Evolutionary conservation across 164 flowering plant genomes (phyloP).

Genomic region (Dillenia turbinata): DNA sequence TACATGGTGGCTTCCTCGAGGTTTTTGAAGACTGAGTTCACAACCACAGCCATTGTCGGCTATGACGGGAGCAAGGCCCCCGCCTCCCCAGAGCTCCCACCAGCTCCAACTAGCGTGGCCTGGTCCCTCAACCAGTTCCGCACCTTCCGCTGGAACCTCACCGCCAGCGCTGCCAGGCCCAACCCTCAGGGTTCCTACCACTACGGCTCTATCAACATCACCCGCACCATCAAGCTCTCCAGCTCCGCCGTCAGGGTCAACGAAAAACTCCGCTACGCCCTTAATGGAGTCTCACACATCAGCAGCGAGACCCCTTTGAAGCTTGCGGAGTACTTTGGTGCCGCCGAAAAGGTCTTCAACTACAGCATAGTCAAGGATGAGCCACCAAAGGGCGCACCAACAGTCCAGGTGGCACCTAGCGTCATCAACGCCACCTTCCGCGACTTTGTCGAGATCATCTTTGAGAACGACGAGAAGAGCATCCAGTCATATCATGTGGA

Average conservation of each 20-base stretch:
- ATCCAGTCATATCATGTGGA: slow-evolving; percentile 50
- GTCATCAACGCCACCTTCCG: slow-evolving; percentile 43
- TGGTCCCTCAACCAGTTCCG: slow-evolving; percentile 71
- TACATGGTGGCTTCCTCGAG: slow-evolving; percentile 51
- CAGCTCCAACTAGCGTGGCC: slow-evolving; percentile 38
- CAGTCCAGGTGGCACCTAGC: slow-evolving; percentile 21
- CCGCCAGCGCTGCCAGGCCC: slow-evolving; percentile 67
- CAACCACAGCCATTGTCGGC: slow-evolving; percentile 32
- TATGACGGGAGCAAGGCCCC: slow-evolving; percentile 31
- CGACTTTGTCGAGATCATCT: slow-evolving; percentile 48
- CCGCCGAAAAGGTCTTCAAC: slow-evolving; percentile 36
- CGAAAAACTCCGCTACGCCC: slow-evolving; percentile 48
- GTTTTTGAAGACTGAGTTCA: slow-evolving; percentile 28
- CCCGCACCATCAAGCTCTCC: slow-evolving; percentile 52
- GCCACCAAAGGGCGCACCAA: slow-evolving; percentile 15
- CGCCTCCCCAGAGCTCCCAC: slow-evolving; percentile 32
- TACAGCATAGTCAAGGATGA: slow-evolving; percentile 35
- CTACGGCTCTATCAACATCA: slow-evolving; percentile 56
- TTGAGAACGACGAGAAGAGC: slow-evolving; percentile 52
- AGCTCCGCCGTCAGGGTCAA: slow-evolving; percentile 22
- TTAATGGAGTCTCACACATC: slow-evolving; percentile 55
- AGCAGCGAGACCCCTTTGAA: slow-evolving; percentile 45
- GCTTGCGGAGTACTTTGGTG: slow-evolving; percentile 51
- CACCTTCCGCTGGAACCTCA: slow-evolving; percentile 59
- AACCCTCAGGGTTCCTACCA: slow-evolving; percentile 78